A percentile compares a stretch with the other conserved stretches of the same genome.
These are phyloP conservation scores for Teratosphaeriaceae sp. DNA, from an alignment of 2,329 filamentous ascomycete genomes.

Conservation along the genomic window DNA sequence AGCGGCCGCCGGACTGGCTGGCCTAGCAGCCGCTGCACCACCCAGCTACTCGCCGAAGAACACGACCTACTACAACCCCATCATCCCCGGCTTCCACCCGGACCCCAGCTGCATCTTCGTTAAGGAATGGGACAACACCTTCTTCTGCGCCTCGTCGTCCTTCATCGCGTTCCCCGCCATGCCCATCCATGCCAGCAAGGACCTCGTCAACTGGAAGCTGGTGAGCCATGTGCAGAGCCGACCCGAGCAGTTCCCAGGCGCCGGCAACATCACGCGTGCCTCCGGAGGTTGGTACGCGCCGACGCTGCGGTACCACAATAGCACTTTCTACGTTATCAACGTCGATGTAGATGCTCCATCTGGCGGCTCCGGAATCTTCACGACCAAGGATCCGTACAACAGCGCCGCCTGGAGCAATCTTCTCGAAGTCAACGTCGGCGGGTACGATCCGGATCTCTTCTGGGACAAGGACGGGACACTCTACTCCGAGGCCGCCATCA, in stretches of 20 bases:
- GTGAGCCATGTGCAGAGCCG: constrained; percentile 31
- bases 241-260: constrained; percentile 32
- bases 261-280: constrained; percentile 2
- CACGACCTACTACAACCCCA: constrained; percentile 34
- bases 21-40: background rate
- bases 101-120: constrained; percentile 42
- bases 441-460: constrained; percentile 31
- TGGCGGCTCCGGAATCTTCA: constrained; percentile 39
- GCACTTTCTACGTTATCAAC: constrained; percentile 32
- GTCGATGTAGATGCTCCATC: constrained; percentile 27
- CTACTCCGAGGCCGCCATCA: constrained; percentile 36
- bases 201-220: constrained; percentile 38
- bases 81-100: constrained; percentile 41
- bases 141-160: constrained; percentile 41
- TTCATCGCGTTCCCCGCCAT: constrained; percentile 42
- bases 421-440: constrained; percentile 35
- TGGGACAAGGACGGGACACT: constrained; percentile 51
- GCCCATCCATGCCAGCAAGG: constrained; percentile 39
- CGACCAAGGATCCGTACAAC: constrained; percentile 38
- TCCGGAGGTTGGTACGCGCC: constrained; percentile 37
- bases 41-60: background rate
- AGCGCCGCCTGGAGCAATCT: constrained; percentile 43
- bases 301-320: constrained; percentile 34
- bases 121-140: constrained; percentile 27
- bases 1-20: background rate